These are phyloP conservation scores for Hysterium pulicare DNA, from an alignment of 2,329 filamentous ascomycete genomes.

Conservation along the genomic window DNA sequence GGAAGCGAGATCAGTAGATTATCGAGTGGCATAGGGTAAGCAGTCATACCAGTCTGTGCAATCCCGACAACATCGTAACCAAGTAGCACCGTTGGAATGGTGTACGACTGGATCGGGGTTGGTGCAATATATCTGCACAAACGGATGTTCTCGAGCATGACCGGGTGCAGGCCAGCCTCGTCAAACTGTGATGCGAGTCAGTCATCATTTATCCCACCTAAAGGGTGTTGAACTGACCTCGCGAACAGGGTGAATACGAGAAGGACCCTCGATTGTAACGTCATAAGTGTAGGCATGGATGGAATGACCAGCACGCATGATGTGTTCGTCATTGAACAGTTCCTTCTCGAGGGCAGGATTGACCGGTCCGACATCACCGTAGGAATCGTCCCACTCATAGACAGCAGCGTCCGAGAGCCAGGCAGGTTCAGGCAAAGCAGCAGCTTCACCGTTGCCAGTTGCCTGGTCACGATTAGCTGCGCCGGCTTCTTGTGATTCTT, in stretches of 20 bases:
- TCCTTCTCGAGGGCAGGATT: constrained; percentile 67
- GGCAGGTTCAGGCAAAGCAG: constrained; percentile 4
- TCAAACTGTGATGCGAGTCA: constrained; percentile 57
- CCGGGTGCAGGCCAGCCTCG: constrained; percentile 78
- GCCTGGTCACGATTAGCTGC: too few species aligned
- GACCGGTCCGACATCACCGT: constrained; percentile 76
- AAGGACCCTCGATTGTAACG: constrained; percentile 49
- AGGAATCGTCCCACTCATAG: constrained; percentile 84
- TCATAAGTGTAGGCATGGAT: constrained; percentile 60
- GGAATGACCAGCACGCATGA: constrained; percentile 56
- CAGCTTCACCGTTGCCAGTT: constrained; percentile 17
- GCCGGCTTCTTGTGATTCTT: constrained; percentile 23
- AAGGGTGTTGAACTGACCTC: constrained; percentile 40
- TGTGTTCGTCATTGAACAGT: constrained; percentile 63
- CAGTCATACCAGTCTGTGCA: constrained; percentile 89
- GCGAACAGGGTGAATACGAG: constrained; percentile 47
- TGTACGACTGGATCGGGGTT: constrained; percentile 85
- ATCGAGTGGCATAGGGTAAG: too few species aligned
- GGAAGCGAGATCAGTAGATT: neutral
- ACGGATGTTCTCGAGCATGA: constrained; percentile 73
- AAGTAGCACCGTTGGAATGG: constrained; percentile 72
- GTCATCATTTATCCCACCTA: constrained; percentile 11
- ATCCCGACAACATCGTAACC: constrained; percentile 82
- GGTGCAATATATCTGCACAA: constrained; percentile 68
- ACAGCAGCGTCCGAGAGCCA: constrained; percentile 59